Conservation (phyloP, 2,329 filamentous ascomycete genomes). For the Phyllosticta citriasiana region DNA sequence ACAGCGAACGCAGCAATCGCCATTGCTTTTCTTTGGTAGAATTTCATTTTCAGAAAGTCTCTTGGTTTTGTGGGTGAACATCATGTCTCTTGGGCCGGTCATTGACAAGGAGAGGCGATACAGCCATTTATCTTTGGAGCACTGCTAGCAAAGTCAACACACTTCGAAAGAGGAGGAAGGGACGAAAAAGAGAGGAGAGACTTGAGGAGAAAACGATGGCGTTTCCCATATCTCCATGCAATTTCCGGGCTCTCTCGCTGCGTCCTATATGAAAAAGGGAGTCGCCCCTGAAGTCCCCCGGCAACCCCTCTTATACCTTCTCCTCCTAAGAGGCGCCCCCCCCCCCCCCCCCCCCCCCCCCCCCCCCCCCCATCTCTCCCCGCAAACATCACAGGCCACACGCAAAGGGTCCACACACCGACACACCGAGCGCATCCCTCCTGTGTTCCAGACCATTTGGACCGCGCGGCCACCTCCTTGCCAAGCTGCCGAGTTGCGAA, state of each 20-base stretch:
- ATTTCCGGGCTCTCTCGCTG: background rate
- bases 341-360: no score
- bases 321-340: background rate
- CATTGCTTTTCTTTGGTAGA: background rate
- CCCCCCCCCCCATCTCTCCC: no score
- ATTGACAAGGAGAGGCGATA: background rate
- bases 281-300: background rate
- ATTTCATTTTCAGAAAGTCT: background rate
- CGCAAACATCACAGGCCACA: background rate
- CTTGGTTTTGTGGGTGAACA: background rate
- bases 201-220: background rate
- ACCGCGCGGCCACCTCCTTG: background rate
- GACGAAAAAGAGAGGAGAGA: background rate
- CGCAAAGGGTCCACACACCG: no score
- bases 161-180: background rate
- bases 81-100: background rate
- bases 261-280: background rate
- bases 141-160: background rate
- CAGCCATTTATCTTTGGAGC: background rate
- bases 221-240: background rate
- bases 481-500: no score
- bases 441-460: background rate
- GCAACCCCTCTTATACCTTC: background rate
- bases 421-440: background rate
- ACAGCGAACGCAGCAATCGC: background rate